These are phyloP conservation scores for Gracilaria caudata DNA, from an alignment of 23 red algal genomes.

Conservation along the genomic window DNA sequence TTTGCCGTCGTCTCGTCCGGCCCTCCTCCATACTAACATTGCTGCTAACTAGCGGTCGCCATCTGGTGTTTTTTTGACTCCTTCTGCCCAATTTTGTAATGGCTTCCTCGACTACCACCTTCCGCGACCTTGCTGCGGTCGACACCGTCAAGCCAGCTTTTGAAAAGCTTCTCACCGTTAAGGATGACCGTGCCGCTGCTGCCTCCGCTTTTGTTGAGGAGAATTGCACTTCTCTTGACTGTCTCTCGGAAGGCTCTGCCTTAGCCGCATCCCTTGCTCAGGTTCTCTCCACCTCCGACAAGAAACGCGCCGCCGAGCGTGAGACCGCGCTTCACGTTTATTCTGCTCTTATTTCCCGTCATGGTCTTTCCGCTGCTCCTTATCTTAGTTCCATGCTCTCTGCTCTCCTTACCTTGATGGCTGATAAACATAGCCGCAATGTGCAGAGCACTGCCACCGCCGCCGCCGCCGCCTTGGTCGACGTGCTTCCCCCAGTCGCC, in stretches of 20 bases:
- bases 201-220: constrained; percentile 40
- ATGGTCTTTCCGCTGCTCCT: constrained; percentile 28
- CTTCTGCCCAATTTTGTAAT: constrained; percentile 34
- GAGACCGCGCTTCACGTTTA: constrained; percentile 55
- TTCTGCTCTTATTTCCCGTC: constrained; percentile 27
- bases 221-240: constrained; percentile 16
- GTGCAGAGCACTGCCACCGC: constrained; percentile 48
- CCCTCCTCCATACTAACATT: constrained; percentile 12
- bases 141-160: constrained; percentile 53
- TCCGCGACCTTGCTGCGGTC: constrained; percentile 21
- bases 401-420: constrained; percentile 58
- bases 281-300: constrained; percentile 68
- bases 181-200: constrained; percentile 33
- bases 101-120: constrained; percentile 18
- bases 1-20: neutral
- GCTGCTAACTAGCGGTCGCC: constrained; percentile 24
- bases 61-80: neutral
- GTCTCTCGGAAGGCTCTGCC: neutral
- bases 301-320: constrained; percentile 71
- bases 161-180: constrained; percentile 22
- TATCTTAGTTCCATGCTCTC: constrained; percentile 57
- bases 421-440: constrained; percentile 75
- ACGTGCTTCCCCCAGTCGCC: constrained; percentile 52
- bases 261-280: constrained; percentile 20
- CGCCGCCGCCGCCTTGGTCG: constrained; percentile 46